Conservation (phyloP, 306 rosid genomes). For the Ceratonia siliqua region DNA sequence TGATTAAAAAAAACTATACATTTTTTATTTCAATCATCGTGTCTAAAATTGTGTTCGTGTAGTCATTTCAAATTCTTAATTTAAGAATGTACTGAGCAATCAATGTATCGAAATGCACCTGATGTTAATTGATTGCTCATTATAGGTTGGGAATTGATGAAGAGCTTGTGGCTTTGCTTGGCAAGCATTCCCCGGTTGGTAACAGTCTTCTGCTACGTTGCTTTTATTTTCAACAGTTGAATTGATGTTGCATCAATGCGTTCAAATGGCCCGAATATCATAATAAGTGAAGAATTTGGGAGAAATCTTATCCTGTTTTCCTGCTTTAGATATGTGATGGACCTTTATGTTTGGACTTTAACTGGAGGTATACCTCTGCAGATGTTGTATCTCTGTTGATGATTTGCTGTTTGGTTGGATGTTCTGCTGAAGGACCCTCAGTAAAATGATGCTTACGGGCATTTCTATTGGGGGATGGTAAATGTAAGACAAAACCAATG, state of each 20-base stretch:
- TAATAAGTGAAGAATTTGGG: neutral
- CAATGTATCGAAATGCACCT: conserved; percentile 23
- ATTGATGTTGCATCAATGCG: conserved; percentile 13
- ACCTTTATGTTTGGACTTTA: neutral
- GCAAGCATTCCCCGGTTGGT: conserved; percentile 84
- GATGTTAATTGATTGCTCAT: conserved; percentile 34
- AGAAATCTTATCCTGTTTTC: neutral
- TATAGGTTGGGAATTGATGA: conserved; percentile 91
- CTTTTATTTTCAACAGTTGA: conserved; percentile 19
- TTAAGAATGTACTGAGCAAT: too few species aligned
- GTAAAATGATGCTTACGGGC: neutral
- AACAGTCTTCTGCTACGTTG: neutral
- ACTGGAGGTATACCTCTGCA: neutral
- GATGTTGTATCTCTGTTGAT: neutral
- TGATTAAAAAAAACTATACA: neutral
- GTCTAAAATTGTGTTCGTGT: neutral
- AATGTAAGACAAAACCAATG: neutral
- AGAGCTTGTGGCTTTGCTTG: conserved; percentile 89
- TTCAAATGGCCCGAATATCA: neutral
- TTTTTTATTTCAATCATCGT: neutral
- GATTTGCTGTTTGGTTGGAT: neutral
- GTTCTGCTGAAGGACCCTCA: neutral
- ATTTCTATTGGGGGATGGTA: conserved; percentile 3
- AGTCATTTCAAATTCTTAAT: neutral
- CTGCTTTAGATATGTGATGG: neutral